Base-by-base conservation (phyloP, 176 grass and related monocot genomes). In the Eragrostis curvula region DNA sequence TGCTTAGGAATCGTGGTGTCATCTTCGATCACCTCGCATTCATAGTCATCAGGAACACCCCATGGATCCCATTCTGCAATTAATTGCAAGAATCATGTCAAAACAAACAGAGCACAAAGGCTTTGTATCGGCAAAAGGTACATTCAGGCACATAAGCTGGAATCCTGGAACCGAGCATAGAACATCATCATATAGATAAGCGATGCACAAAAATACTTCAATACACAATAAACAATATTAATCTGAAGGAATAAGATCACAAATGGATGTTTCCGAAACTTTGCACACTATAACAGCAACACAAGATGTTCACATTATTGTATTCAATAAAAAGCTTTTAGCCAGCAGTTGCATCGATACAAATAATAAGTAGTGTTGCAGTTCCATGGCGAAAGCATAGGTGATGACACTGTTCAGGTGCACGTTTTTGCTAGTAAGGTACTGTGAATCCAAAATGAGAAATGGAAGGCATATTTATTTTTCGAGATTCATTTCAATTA, bases 11-110 rank as follows among this genome's bases (percentile, higher is more conserved):
- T 99, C 23, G 89, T 91, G 15, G 93, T 92, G 66, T 99, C 80
- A 29, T 99, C 96, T 93, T 90, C 93, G 51, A 96, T 96, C 53
- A 99, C 79, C 74, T 99, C 91, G 4, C 96, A 99, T 84, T 99
- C 85, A 8, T 96, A 96, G 60, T 96, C 91, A 43, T 93, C 92
- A 83, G 96, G 93, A 85, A 99, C 90, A 76, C 96, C 96, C 96
- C 96, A 99, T 58, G 93, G 93, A 56, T 99, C 91, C 96, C 96
- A 99, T 67, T 96, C 96, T 99, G 90, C 58, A 80, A 85, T 85
- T 49, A 21, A 77, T 75, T 77, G 25, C 63, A 61, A 83, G 10
- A 63, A 29, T 57, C 16, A 63, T 16, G 53, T 49, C 68, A 80
- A 17, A 84, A 85, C 0, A 70, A 77, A 72, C 3, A 36, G 71